Evolutionary conservation across 108 stramenopile species (phyloP).

Genomic region (Chaetoceros tenuissimus): DNA sequence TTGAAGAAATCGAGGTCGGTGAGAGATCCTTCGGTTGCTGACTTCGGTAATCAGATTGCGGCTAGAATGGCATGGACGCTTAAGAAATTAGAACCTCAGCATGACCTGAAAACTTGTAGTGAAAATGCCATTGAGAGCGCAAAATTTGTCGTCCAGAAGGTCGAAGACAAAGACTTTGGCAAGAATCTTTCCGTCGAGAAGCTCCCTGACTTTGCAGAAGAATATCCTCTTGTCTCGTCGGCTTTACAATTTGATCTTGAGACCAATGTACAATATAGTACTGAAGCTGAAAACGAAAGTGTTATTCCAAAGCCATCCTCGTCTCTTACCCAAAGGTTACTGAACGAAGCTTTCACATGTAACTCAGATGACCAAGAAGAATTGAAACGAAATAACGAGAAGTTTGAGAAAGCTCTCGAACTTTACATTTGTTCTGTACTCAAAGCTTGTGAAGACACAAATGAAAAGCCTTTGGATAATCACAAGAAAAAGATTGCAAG

Average conservation of each 20-base stretch:
- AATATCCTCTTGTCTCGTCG: conserved; percentile 64
- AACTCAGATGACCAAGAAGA: conserved; percentile 2
- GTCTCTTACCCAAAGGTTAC: conserved; percentile 1
- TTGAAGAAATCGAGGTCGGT: conserved; percentile 29
- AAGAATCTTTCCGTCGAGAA: conserved; percentile 18
- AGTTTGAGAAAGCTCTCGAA: conserved; percentile 54
- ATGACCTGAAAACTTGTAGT: conserved; percentile 28
- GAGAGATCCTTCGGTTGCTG: conserved; percentile 32
- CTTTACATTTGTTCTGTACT: conserved; percentile 51
- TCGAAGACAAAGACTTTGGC: neutral
- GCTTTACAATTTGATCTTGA: conserved; percentile 43
- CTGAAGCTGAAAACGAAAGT: conserved; percentile 7
- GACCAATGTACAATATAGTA: conserved; percentile 8
- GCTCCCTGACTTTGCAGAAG: conserved; percentile 19
- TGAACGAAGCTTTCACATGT: conserved; percentile 12
- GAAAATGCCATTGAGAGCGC: conserved; percentile 44
- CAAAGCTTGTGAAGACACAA: conserved; percentile 46
- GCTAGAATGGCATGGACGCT: conserved; percentile 74
- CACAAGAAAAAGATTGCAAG: conserved; percentile 53
- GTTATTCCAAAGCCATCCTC: conserved; percentile 5
- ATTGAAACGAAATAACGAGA: conserved; percentile 4
- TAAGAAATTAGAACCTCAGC: conserved; percentile 26
- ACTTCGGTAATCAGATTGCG: conserved; percentile 54
- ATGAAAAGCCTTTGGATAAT: conserved; percentile 53
- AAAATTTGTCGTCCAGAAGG: neutral